Base-by-base conservation (phyloP, 2,329 filamentous ascomycete species). In the Dothideomycetidae sp. region DNA sequence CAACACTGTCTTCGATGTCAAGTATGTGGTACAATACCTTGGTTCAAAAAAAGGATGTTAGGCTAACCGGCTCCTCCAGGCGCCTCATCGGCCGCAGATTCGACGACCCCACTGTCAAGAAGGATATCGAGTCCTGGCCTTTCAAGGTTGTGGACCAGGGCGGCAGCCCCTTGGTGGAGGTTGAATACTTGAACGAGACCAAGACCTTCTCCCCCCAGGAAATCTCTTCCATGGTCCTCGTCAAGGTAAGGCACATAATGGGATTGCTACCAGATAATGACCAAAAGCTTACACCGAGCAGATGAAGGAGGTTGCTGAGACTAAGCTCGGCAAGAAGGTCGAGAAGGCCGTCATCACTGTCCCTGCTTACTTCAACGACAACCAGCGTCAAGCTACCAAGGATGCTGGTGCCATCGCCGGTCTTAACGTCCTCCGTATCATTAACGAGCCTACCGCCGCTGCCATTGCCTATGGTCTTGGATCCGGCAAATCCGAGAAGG, bases 341-440 rank as follows among this genome's bases (percentile, higher is more conserved):
- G 78, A 90, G 69, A 96, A 96, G 78, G 90, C 90, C 48, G 90
- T 98, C 62, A 86, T 98, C 65, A 98, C 90, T 46, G 90, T 96
- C 42, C 90, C 90, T 42, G 90, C 90, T 60, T 98, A 98, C 76
- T 98, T 98, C 83, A 96, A 96, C 75, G 90, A 98, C 78, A 93
- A 93, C 74, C 90, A 98, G 73, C 81, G 90, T 69, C 90, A 96
- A 70, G 83, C 90, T 50, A 98, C 90, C 69, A 96, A 96, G 79
- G 90, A 96, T 60, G 90, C 90, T 50, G 90, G 90, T 78, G 81
- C 88, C 62, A 98, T 98, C 59, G 70, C 88, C 56, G 90, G 88
- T 53, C 78, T 98, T 47, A 94, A 96, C 68, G 85, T 98, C 52
- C 86, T 98, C 64, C 86, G 90, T 75, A 96, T 98, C 70, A 96